Base-by-base conservation (phyloP, 352 stramenopile genomes). In the Phytophthora ohioensis region DNA sequence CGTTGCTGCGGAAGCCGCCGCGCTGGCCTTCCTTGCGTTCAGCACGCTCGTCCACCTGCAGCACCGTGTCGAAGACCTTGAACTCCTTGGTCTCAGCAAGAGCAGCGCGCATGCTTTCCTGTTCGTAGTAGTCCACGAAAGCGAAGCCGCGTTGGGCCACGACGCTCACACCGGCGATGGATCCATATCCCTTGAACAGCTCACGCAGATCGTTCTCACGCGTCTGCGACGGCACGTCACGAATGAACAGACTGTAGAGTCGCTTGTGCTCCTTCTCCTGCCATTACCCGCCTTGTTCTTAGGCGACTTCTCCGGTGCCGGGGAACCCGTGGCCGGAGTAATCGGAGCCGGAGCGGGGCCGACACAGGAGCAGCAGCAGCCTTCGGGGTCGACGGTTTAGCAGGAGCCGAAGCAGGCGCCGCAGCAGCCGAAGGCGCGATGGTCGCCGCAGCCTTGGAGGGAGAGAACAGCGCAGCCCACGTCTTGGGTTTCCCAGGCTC, bases 41-140 rank as follows among this genome's bases (percentile, higher is more conserved):
- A 12, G 71, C 76, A 47, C 86, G 87, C 59, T 96, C 87, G 30
- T 84, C 81, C 12, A 96, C 89, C 46, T 87, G 69, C 48, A 96
- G 72, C 38, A 85, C 73, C 82, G 93, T 93, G 75, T 92, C 88
- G 32, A 80, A 74, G 47, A 96, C 41, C 71, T 88, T 84, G 74
- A 95, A 92, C 65, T 86, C 75, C 38, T 78, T 85, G 13, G 71
- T 75, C 48, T 91, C 85, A 1, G 84, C 81, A 7, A 95, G 75
- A 64, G 82, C 89, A 17, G 82, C 81, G 39, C 85, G 88, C 84
- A 94, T 89, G 64, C 82, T 90, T 56, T 93, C 85, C 62, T 91
- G 59, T 48, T 96, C 87, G 41, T 79, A 79, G 60, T 82, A 96
- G 78, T 96, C 89, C 35, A 96, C 85, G 59, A 95, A 96, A n/a